Evolutionary conservation across 1,284 basidiomycete species (phyloP).

Genomic region (Stygiomarasmius scandens): DNA sequence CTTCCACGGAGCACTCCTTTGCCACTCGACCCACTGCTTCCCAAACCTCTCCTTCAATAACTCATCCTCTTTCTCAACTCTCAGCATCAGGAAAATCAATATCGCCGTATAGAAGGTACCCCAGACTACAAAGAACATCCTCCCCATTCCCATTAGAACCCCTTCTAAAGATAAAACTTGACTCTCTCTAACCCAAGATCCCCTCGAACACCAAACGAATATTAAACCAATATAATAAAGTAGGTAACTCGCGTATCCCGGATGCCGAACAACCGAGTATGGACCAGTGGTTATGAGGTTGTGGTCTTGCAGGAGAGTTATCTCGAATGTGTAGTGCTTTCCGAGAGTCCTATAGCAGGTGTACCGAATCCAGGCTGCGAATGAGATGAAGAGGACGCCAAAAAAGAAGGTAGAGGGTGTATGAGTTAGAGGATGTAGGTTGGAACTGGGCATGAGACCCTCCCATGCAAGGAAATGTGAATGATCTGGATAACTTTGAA

Average conservation of each 20-base stretch:
- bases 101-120: too few relatives aligned
- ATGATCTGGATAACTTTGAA: too few relatives aligned
- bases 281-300: conserved; percentile 27
- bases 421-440: not conserved
- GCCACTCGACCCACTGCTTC: conserved; percentile 25
- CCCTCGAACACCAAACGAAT: too few relatives aligned
- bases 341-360: conserved; percentile 24
- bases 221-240: too few relatives aligned
- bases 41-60: conserved; percentile 21
- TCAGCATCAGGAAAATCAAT: too few relatives aligned
- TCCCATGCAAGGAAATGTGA: too few relatives aligned
- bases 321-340: conserved; percentile 28
- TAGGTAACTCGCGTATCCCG: too few relatives aligned
- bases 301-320: conserved; percentile 25
- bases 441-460: not conserved
- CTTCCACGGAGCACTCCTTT: conserved; percentile 20
- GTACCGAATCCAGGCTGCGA: conserved; percentile 21
- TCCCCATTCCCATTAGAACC: too few relatives aligned
- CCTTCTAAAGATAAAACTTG: too few relatives aligned
- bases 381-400: conserved; percentile 17
- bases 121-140: too few relatives aligned
- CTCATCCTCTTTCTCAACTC: conserved; percentile 17
- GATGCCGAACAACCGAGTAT: conserved; percentile 29
- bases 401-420: conserved; percentile 9
- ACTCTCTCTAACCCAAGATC: too few relatives aligned